These are phyloP conservation scores for Eucalyptus sp. DNA, from an alignment of 345 rosid genomes.

Conservation along the genomic window DNA sequence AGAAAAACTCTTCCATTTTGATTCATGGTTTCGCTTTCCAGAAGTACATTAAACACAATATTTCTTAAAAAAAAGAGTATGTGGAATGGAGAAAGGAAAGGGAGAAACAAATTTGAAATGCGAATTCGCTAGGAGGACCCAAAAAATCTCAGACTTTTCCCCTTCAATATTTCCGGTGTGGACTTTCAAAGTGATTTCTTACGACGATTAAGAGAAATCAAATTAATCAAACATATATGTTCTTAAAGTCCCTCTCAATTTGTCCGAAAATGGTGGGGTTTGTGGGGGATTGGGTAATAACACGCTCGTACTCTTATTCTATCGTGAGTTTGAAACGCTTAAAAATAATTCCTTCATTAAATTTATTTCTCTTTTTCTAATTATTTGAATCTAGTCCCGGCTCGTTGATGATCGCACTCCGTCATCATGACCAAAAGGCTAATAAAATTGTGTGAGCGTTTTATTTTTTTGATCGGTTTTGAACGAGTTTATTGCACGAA, in stretches of 20 bases:
- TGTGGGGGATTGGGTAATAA: not conserved
- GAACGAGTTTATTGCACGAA: not conserved
- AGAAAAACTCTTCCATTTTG: not conserved
- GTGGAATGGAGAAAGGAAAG: not conserved
- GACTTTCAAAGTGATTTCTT: not conserved
- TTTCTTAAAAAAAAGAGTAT: too few species aligned
- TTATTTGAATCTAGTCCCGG: not conserved
- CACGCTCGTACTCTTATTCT: not conserved
- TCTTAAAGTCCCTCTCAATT: not conserved
- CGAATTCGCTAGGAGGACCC: not conserved
- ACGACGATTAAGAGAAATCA: not conserved
- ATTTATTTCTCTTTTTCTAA: not conserved
- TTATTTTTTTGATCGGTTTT: too few species aligned
- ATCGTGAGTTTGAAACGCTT: not conserved
- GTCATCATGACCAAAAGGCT: not conserved
- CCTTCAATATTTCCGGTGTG: not conserved
- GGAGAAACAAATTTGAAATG: not conserved
- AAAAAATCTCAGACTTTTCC: not conserved
- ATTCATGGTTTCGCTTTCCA: not conserved
- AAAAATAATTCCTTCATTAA: not conserved
- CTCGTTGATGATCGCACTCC: not conserved
- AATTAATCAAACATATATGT: not conserved
- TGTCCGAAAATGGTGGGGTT: not conserved
- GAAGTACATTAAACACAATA: not conserved
- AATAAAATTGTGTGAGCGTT: accelerated